Conservation (phyloP, 306 rosid genomes). For the Lupinus albus region DNA sequence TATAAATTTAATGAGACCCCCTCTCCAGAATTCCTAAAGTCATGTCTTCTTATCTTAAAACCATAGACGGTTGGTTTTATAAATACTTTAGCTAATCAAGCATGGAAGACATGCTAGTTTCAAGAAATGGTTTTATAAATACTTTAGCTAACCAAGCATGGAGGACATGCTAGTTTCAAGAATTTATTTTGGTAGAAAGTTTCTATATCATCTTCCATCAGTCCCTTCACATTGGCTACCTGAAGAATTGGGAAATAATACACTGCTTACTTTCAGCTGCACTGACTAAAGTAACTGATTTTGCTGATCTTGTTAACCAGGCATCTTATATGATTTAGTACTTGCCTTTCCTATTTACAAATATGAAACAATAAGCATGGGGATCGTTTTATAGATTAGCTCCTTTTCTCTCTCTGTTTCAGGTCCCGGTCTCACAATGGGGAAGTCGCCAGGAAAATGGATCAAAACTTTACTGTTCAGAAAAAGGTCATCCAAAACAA, state of each 20-base stretch:
- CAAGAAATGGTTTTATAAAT: too few relatives aligned
- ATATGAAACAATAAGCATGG: background rate
- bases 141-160: constrained; percentile 1
- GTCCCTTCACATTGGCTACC: background rate
- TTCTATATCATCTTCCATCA: background rate
- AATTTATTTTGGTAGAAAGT: background rate
- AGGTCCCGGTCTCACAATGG: constrained; percentile 64
- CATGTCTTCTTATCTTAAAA: constrained; percentile 18
- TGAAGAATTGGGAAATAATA: constrained; percentile 3
- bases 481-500: constrained; percentile 78
- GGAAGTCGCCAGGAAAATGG: constrained; percentile 98
- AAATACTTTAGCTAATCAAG: constrained; percentile 1
- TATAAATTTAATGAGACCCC: background rate
- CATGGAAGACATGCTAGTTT: constrained; percentile 10
- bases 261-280: constrained; percentile 6
- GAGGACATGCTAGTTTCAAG: constrained; percentile 7
- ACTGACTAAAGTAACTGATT: constrained; percentile 23
- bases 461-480: constrained; percentile 84
- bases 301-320: constrained; percentile 16
- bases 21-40: background rate
- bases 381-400: constrained; percentile 31
- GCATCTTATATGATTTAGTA: constrained; percentile 21
- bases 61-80: background rate
- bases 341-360: background rate
- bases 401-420: constrained; percentile 35